Percentiles rank a stretch among this genome's conserved stretches.
Evolutionary conservation across 768 basidiomycete species (phyloP).

Genomic region (Naganishia friedmannii): DNA sequence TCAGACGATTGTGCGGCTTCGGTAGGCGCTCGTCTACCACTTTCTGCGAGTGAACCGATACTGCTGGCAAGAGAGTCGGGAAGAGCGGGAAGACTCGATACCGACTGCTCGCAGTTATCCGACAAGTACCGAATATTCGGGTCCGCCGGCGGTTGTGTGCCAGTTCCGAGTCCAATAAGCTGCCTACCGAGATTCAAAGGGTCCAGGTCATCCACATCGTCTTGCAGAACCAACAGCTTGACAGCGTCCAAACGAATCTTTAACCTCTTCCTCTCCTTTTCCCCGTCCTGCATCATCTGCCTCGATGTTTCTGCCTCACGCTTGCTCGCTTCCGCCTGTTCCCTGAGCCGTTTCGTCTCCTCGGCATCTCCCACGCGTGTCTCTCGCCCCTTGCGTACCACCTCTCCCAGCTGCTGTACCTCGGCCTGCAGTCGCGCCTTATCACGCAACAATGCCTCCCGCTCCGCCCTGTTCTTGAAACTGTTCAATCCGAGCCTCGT

Average conservation of each 20-base stretch:
- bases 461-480: background rate
- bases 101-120: background rate
- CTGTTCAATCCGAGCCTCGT: slow-evolving; percentile 6
- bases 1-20: background rate
- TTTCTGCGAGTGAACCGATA: background rate
- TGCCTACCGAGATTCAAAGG: background rate
- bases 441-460: slow-evolving; percentile 2
- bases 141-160: background rate
- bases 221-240: slow-evolving; percentile 12
- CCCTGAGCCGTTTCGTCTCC: background rate
- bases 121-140: background rate
- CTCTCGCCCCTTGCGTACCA: background rate
- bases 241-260: slow-evolving; percentile 17
- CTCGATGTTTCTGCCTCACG: too few species aligned
- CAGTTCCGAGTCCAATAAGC: background rate
- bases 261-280: slow-evolving; percentile 13
- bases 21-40: background rate
- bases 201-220: slow-evolving; percentile 8
- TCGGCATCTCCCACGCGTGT: background rate
- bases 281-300: background rate
- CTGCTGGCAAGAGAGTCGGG: background rate
- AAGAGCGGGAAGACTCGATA: background rate
- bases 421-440: slow-evolving; percentile 6
- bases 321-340: slow-evolving; percentile 1
- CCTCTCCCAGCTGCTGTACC: background rate